A percentile compares a stretch with the other conserved stretches of the same genome.
phyloP scores from a whole-genome alignment of 129 eudicot genomes.

The Gnaphalium uliginosum region DNA sequence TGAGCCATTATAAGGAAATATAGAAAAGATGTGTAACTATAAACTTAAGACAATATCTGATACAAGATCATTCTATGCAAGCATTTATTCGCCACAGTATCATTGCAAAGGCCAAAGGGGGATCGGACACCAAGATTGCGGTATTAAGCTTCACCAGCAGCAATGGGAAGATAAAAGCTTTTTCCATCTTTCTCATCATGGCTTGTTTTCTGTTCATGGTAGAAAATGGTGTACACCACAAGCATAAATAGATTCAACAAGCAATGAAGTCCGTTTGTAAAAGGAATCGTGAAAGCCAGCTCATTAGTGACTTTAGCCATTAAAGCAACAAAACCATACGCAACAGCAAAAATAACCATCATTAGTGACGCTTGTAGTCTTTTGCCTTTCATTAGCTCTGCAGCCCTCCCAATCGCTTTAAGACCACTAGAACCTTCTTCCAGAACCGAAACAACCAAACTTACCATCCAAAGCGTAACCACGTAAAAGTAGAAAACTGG shows the following conservation, averaged over 20 bases:
- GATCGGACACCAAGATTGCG: neutral
- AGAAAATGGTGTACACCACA: constrained; percentile 38
- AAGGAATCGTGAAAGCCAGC: constrained; percentile 32
- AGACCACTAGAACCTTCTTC: constrained; percentile 30
- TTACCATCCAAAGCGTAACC: constrained; percentile 35
- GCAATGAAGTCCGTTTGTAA: constrained; percentile 18
- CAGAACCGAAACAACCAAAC: constrained; percentile 38
- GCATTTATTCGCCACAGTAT: constrained; percentile 3
- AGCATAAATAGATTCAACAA: constrained; percentile 34
- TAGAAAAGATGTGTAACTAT: neutral
- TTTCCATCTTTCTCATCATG: constrained; percentile 24
- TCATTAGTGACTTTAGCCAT: neutral
- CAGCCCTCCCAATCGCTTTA: constrained; percentile 40
- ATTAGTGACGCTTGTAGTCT: constrained; percentile 27
- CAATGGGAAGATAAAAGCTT: constrained; percentile 32
- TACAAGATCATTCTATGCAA: neutral
- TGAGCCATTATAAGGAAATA: neutral
- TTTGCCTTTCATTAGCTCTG: constrained; percentile 38
- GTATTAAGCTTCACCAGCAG: constrained; percentile 31
- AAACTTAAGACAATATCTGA: neutral
- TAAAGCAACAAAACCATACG: neutral
- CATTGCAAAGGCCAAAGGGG: neutral
- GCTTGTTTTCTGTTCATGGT: constrained; percentile 36
- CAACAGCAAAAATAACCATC: constrained; percentile 24
- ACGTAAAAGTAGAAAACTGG: constrained; percentile 31